Evolutionary conservation across 768 basidiomycete genomes (phyloP), one percentile per base, ranked within the genome.

Genomic region (Harrya chromipes): DNA sequence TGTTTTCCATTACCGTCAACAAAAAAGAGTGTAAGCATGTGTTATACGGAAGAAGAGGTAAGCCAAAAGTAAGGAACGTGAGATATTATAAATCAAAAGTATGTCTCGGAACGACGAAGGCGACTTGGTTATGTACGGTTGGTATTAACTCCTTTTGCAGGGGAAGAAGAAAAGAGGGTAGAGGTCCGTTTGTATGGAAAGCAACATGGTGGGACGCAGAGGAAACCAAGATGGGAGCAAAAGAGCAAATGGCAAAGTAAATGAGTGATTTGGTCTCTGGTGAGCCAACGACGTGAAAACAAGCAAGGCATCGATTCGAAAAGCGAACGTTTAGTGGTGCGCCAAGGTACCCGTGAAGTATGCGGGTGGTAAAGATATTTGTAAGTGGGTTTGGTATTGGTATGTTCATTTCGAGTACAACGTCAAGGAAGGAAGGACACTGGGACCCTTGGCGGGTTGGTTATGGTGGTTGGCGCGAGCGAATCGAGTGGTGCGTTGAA

Each of bases 371-470:
- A 8, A 36, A 17, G 14, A 2, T 49, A 35, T 46, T 35, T 43
- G 46, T 40, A 43, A 24, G 21, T 40, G 21, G 10, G 46, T 20
- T 38, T 40, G 43, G 43, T 48, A 42, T 44, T 40, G 47, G 35
- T 38, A 36, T 42, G 53, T 64, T 50, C 40, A 24, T 34, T 47
- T 49, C 16, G 50, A 51, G 49, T 62, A 64, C 61, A 62, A 24
- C 35, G 31, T 27, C 36, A 34, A 46, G 47, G 33, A 43, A 35
- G 27, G 35, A 49, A 2, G 33, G 16, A n/a, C 27, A 38, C 24
- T 40, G 20, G 33, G 43, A 50, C 35, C 34, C 6, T 24, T 40
- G 7, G 44, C 21, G 20, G 23, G 48, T 31, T 17, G 23, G 29
- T 21, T 21, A 34, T 43, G 9, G 27, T 21, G 31, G 34, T 35